Conservation (phyloP, 2,329 filamentous ascomycete species). For the Hypocreales sp. region DNA sequence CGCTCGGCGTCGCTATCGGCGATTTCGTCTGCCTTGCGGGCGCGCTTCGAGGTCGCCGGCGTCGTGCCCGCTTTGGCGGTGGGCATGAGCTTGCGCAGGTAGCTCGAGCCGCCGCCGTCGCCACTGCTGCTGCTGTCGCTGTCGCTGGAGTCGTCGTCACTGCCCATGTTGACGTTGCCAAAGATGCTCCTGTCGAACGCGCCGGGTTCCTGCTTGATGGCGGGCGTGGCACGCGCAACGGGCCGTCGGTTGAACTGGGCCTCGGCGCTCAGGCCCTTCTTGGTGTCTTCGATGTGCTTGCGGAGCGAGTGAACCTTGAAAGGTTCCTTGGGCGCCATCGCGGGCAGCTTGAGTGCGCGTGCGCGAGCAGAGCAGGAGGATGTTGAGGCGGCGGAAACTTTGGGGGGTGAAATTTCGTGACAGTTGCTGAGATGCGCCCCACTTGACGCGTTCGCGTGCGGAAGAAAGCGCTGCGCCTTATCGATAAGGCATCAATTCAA, state of each 20-base stretch:
- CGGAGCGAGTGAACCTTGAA: slow-evolving; percentile 21
- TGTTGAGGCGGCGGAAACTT: slow-evolving; percentile 4
- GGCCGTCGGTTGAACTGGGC: slow-evolving; percentile 16
- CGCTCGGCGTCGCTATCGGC: slow-evolving; percentile 26
- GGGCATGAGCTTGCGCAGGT: no score
- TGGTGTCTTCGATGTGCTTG: slow-evolving; percentile 21
- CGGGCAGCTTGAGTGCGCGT: slow-evolving; percentile 5
- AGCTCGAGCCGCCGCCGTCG: slow-evolving; percentile 15
- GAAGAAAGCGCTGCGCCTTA: neutral
- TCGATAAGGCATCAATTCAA: neutral
- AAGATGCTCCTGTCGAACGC: slow-evolving; percentile 12
- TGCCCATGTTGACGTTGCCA: slow-evolving; percentile 11
- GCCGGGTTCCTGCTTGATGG: slow-evolving; percentile 15
- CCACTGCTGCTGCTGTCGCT: slow-evolving; percentile 18
- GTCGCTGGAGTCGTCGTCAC: slow-evolving; percentile 15
- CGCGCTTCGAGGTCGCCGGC: slow-evolving; percentile 10
- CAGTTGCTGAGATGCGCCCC: slow-evolving; percentile 1
- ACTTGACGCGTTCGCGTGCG: slow-evolving; percentile 2
- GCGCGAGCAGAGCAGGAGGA: slow-evolving; percentile 4
- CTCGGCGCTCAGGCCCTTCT: slow-evolving; percentile 17
- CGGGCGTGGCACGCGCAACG: slow-evolving; percentile 9
- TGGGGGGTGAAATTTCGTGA: slow-evolving; percentile 6
- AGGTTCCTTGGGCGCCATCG: slow-evolving; percentile 20
- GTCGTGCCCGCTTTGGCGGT: slow-evolving; percentile 5
- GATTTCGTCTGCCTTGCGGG: slow-evolving; percentile 21